A percentile compares a stretch with the other conserved stretches of the same genome.
These are phyloP conservation scores for Candida smagusa DNA, from an alignment of 1,139 yeast genomes.

Conservation along the genomic window DNA sequence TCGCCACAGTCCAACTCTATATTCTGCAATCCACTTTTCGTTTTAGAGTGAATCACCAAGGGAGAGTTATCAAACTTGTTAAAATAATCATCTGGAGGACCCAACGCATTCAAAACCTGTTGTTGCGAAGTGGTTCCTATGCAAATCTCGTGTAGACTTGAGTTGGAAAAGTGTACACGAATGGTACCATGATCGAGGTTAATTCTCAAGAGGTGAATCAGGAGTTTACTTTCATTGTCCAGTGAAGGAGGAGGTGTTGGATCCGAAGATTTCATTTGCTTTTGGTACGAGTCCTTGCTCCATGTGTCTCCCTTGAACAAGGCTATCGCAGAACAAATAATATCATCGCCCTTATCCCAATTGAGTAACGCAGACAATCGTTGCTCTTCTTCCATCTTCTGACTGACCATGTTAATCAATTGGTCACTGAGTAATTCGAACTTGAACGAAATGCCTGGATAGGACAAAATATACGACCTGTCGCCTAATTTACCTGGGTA, in stretches of 20 bases:
- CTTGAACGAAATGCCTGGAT: constrained; percentile 54
- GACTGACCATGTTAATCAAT: constrained; percentile 15
- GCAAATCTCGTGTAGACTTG: constrained; percentile 5
- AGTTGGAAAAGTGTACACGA: constrained; percentile 4
- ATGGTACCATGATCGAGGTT: constrained; percentile 6
- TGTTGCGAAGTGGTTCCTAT: constrained; percentile 50
- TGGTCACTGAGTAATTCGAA: constrained; percentile 24
- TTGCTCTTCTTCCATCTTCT: constrained; percentile 12
- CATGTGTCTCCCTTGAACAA: constrained; percentile 34
- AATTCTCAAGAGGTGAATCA: constrained; percentile 3
- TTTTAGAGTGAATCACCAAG: constrained; percentile 34
- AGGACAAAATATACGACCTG: constrained; percentile 40
- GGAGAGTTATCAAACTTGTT: constrained; percentile 46
- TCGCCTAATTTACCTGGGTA: constrained; percentile 46
- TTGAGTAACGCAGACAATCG: constrained; percentile 32
- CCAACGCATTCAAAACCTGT: constrained; percentile 43
- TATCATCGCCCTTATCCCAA: constrained; percentile 28
- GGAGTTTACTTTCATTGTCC: neutral
- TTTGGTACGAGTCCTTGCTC: constrained; percentile 18
- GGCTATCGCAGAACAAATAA: constrained; percentile 34
- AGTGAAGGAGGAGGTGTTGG: neutral
- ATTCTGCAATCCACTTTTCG: constrained; percentile 6
- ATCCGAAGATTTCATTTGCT: constrained; percentile 7
- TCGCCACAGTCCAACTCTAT: constrained; percentile 14
- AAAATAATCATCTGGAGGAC: constrained; percentile 57